Evolutionary conservation across 345 rosid genomes (phyloP), one percentile per base, ranked within the genome.

Genomic region (Dipteronia sinensis): DNA sequence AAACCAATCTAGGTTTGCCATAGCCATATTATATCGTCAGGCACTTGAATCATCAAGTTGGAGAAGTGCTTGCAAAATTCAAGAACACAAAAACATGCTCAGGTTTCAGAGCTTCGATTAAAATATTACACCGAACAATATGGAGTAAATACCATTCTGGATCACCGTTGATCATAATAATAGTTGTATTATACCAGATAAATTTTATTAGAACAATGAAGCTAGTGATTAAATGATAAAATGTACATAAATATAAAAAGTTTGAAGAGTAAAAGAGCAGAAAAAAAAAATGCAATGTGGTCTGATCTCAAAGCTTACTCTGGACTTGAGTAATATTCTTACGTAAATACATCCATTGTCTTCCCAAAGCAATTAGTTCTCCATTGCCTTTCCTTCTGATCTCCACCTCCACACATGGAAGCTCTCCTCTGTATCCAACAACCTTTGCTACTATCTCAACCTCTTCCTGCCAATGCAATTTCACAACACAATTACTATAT

Each of bases 371-470:
- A 77, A 91, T 78, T 3, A 89, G 44, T 49, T 88, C 76, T 65
- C 84, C 82, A 23, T 69, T 76, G 3, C 38, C 46, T 67, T 84
- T 90, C 69, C 85, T 86, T 72, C 76, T 77, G 8, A 89, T 80
- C 71, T 87, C 90, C 78, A 88, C 84, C 59, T 77, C 67, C 74
- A 81, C 90, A 13, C 83, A 81, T 16, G 85, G 65, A 27, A 92
- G 81, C 65, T 73, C 82, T 69, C 88, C 97, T 53, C 64, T 88
- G 10, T 49, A 65, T 19, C 87, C 93, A 7, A 65, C 78, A n/a
- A 90, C 89, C 79, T 79, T 87, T 62, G 91, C 97, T 78, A 87
- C 89, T 47, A 92, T 56, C 81, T 86, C 93, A 51, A 90, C 91
- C 77, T 79, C 92, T 76, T 89, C 98, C 94, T 87, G 85, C 83